phyloP scores from a whole-genome alignment of 2,329 filamentous ascomycete species.

The Hymenoscyphus repandus region DNA sequence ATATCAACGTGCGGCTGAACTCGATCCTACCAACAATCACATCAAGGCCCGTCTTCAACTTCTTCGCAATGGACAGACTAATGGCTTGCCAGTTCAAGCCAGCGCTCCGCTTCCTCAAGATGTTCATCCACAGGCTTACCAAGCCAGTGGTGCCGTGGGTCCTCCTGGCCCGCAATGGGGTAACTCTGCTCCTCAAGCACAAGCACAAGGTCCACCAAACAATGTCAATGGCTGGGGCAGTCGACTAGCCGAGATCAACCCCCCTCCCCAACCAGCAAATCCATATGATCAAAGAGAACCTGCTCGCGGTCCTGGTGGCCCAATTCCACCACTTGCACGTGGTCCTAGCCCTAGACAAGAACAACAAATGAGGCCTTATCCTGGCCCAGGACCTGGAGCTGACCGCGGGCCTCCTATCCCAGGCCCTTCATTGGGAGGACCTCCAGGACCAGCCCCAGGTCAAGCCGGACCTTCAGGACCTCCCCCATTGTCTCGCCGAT shows the following conservation, averaged over 20 bases:
- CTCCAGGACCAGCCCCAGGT: slow-evolving; percentile 16
- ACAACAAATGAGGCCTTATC: slow-evolving; percentile 61
- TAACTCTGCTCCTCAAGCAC: slow-evolving; percentile 63
- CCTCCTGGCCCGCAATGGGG: slow-evolving; percentile 89
- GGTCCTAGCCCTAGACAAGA: slow-evolving; percentile 69
- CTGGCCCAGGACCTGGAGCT: slow-evolving; percentile 42
- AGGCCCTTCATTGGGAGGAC: neutral
- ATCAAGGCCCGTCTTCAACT: slow-evolving; percentile 93
- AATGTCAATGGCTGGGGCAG: slow-evolving; percentile 46
- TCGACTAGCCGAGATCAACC: slow-evolving; percentile 74
- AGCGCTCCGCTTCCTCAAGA: slow-evolving; percentile 88
- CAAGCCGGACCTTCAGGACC: slow-evolving; percentile 47
- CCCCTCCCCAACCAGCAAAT: slow-evolving; percentile 69
- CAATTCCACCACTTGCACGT: slow-evolving; percentile 60
- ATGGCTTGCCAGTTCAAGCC: slow-evolving; percentile 64
- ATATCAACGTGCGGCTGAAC: slow-evolving; percentile 87
- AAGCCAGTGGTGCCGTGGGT: slow-evolving; percentile 73
- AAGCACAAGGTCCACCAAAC: slow-evolving; percentile 36
- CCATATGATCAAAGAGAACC: slow-evolving; percentile 76
- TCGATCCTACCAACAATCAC: slow-evolving; percentile 88
- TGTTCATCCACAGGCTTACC: slow-evolving; percentile 91
- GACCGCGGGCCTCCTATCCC: slow-evolving; percentile 46
- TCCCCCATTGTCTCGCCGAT: slow-evolving; percentile 20
- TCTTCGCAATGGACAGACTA: slow-evolving; percentile 73
- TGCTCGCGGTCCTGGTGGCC: slow-evolving; percentile 61